A percentile compares a stretch with the other conserved stretches of the same genome.
phyloP scores from a whole-genome alignment of 1,284 basidiomycete genomes.

The Neotropicomus parvogracilis region DNA sequence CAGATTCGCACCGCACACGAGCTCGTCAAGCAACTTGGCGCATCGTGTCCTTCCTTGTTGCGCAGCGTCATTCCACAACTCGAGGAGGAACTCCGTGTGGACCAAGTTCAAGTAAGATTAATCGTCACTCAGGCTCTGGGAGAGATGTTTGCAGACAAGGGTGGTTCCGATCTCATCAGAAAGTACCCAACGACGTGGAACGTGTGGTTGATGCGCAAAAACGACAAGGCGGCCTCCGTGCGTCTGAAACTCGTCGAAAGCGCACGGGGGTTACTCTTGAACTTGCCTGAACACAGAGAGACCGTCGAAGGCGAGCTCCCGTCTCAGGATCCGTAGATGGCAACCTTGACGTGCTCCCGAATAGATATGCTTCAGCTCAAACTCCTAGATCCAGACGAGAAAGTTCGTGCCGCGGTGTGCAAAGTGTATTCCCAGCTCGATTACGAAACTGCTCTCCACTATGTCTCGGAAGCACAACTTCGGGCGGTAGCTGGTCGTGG shows the following conservation, averaged over 20 bases:
- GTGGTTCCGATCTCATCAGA: constrained; percentile 67
- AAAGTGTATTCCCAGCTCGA: constrained; percentile 81
- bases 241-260: constrained; percentile 80
- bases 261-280: constrained; percentile 57
- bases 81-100: constrained; percentile 84
- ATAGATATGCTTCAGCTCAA: constrained; percentile 66
- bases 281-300: constrained; percentile 66
- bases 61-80: constrained; percentile 91
- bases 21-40: constrained; percentile 82
- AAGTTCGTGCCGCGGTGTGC: constrained; percentile 83
- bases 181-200: constrained; percentile 87
- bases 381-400: constrained; percentile 87
- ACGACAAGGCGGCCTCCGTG: constrained; percentile 73
- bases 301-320: constrained; percentile 62
- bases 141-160: constrained; percentile 83
- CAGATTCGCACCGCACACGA: constrained; percentile 77
- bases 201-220: constrained; percentile 77
- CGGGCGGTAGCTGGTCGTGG: constrained; percentile 68
- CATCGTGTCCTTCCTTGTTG: constrained; percentile 76
- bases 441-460: constrained; percentile 86
- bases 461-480: constrained; percentile 67
- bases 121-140: constrained; percentile 85
- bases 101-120: constrained; percentile 69
- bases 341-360: constrained; percentile 13
- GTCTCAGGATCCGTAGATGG: constrained; percentile 1